Conservation (phyloP, 192 early-diverging fungal species). For the Coemansia sp. region DNA sequence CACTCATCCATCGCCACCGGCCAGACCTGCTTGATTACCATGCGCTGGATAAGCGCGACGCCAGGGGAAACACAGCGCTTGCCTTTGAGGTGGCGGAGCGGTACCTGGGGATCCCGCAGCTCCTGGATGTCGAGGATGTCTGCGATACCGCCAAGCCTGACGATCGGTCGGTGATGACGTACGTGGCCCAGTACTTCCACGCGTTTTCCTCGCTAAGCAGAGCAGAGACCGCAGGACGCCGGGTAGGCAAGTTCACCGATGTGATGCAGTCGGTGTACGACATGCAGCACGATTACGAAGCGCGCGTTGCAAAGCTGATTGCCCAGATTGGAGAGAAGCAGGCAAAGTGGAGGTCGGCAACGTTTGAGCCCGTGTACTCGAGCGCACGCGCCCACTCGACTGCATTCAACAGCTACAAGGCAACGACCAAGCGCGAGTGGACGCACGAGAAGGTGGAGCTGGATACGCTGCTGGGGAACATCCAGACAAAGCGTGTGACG, state of each 20-base stretch:
- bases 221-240: slow-evolving; percentile 85
- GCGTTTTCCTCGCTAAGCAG: slow-evolving; percentile 86
- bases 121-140: slow-evolving; percentile 95
- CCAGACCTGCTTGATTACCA: slow-evolving; percentile 93
- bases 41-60: slow-evolving; percentile 78
- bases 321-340: slow-evolving; percentile 65
- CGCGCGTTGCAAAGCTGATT: slow-evolving; percentile 76
- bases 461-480: slow-evolving; percentile 90
- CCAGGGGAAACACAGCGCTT: slow-evolving; percentile 83
- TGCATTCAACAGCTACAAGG: slow-evolving; percentile 87
- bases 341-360: slow-evolving; percentile 64
- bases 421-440: slow-evolving; percentile 77
- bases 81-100: slow-evolving; percentile 94
- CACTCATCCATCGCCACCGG: slow-evolving; percentile 94
- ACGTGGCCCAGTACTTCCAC: slow-evolving; percentile 98
- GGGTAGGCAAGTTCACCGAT: slow-evolving; percentile 90
- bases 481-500: slow-evolving; percentile 95
- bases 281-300: slow-evolving; percentile 93
- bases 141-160: slow-evolving; percentile 93
- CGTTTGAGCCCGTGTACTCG: slow-evolving; percentile 68
- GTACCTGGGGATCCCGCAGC: slow-evolving; percentile 86
- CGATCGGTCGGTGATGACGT: slow-evolving; percentile 97
- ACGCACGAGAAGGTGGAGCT: slow-evolving; percentile 89
- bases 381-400: slow-evolving; percentile 72
- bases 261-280: slow-evolving; percentile 87